Base-by-base conservation (phyloP, 2,329 filamentous ascomycete genomes). In the Cladophialophora immunda region DNA sequence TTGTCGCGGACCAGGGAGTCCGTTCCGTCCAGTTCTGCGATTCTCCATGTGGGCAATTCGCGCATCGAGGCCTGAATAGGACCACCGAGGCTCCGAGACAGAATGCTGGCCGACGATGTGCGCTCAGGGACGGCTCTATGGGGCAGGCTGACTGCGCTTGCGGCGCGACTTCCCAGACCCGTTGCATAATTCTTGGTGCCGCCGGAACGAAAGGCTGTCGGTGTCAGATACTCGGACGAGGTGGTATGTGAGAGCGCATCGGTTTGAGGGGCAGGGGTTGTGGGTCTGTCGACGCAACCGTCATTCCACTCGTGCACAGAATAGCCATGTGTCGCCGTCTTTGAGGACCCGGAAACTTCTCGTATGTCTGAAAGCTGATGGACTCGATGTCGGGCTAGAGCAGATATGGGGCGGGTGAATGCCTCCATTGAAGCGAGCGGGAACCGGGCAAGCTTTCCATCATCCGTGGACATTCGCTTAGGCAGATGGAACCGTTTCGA, bases 1-100 rank as follows among this genome's bases (percentile, higher is more conserved):
- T 78, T 76, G 41, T 80, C 78, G 17, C 82, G 62, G 41, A 85
- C 80, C 6, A 78, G 78, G 47, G 58, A 52, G 59, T 57, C 56
- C 41, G 45, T 65, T 27, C 47, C 54, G 38, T 71, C 68, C 57
- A 68, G 41, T 29, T 67, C 66, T 22, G 69, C 67, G 52, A 71
- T 52, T 59, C 55, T 72, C 71, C 70, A 72, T 52, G 73, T 70
- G 1, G 73, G 71, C 50, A 74, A 58, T 30, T 71, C 66, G 58
- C 68, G 67, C 54, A 71, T 63, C 25, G 71, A 72, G 25, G 61
- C 56, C 47, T 68, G 71, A 9, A 58, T 53, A 22, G 68, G 67
- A 17, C 32, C 63, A 25, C 64, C 64, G 13, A 68, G 47, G 41
- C 69, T 63, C 45, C 63, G 63, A 11, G 68, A 63, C 38, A 72